Percentiles rank a stretch among this genome's conserved stretches.
Conservation (phyloP, 352 stramenopile genomes). For the Phytophthora pini region DNA sequence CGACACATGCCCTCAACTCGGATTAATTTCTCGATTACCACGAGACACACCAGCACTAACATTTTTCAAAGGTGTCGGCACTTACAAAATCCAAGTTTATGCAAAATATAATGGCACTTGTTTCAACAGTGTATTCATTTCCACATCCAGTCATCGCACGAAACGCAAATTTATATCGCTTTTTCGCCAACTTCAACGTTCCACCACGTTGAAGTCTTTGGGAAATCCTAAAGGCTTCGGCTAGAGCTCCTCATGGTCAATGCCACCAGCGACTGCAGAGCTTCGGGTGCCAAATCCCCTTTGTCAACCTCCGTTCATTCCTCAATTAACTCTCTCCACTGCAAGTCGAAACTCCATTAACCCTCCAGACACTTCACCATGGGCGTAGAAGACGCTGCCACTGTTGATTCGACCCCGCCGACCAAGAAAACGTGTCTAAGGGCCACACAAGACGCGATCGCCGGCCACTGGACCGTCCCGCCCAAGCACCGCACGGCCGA, state of each 20-base stretch:
- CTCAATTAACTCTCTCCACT: slow-evolving; percentile 34
- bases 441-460: slow-evolving; percentile 33
- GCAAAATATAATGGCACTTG: no score
- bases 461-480: slow-evolving; percentile 59
- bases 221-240: not conserved
- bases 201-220: slow-evolving; percentile 21
- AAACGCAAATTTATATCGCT: slow-evolving; percentile 44
- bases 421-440: slow-evolving; percentile 41
- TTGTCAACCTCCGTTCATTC: slow-evolving; percentile 25
- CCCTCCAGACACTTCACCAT: slow-evolving; percentile 16
- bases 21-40: slow-evolving; percentile 24
- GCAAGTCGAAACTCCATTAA: slow-evolving; percentile 14
- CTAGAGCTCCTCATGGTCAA: no score
- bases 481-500: slow-evolving; percentile 45
- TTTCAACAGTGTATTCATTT: not conserved
- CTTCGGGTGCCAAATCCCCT: not conserved
- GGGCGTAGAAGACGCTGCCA: slow-evolving; percentile 31
- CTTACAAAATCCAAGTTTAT: slow-evolving; percentile 6
- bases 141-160: not conserved
- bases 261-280: no score
- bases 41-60: slow-evolving; percentile 6
- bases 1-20: slow-evolving; percentile 12
- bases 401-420: slow-evolving; percentile 1
- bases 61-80: not conserved
- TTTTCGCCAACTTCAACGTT: slow-evolving; percentile 33